These are phyloP conservation scores for Echium plantagineum DNA, from an alignment of 257 asterid genomes.

Conservation along the genomic window DNA sequence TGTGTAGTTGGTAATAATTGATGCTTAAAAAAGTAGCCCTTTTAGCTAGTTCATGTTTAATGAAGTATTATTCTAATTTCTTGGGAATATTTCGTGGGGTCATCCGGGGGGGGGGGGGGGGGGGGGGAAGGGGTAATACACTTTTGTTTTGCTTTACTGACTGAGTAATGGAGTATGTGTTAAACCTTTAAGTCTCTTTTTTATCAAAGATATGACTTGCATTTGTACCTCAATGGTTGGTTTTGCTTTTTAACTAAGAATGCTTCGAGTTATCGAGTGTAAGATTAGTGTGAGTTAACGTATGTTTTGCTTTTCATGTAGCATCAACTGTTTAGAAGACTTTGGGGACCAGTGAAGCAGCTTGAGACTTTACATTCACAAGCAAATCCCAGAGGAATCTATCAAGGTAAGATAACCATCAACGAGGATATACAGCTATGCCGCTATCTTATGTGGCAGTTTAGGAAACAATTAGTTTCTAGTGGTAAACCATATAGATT, in stretches of 20 bases:
- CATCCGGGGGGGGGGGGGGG: background rate
- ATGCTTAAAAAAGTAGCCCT: background rate
- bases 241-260: background rate
- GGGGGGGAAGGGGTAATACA: background rate
- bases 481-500: background rate
- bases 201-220: slow-evolving; percentile 1
- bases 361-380: slow-evolving; percentile 67
- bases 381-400: slow-evolving; percentile 72
- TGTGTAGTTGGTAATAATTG: slow-evolving; percentile 1
- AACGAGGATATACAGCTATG: background rate
- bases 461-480: too few species aligned
- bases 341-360: slow-evolving; percentile 78
- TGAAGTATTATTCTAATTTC: slow-evolving; percentile 8
- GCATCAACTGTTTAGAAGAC: slow-evolving; percentile 54
- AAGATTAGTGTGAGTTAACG: slow-evolving; percentile 8
- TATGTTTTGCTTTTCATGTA: slow-evolving; percentile 25
- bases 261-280: background rate
- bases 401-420: slow-evolving; percentile 66
- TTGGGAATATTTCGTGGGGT: slow-evolving; percentile 18
- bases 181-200: background rate
- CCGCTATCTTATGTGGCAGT: background rate
- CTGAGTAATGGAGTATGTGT: background rate
- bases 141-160: background rate
- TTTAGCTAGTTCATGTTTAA: background rate
- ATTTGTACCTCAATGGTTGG: slow-evolving; percentile 5